Evolutionary conservation across 805 yeast genomes (phyloP).

Genomic region (Wickerhamomyces sydowiorum): DNA sequence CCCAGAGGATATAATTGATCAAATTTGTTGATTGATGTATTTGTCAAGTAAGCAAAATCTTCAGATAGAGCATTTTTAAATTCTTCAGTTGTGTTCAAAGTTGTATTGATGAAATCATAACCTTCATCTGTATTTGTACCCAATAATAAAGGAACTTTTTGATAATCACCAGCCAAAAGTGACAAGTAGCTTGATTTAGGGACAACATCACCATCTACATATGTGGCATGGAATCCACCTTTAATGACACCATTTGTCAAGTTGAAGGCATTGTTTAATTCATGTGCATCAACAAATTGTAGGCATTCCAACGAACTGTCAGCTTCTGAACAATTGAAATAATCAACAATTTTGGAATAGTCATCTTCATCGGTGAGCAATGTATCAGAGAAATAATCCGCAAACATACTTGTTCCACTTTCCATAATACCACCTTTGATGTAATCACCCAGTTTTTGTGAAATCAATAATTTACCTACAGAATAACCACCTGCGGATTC

Average conservation of each 20-base stretch:
- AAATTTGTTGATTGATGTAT: not conserved
- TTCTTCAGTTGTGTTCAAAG: slow-evolving; percentile 3
- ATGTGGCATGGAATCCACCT: slow-evolving; percentile 2
- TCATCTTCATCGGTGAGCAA: not conserved
- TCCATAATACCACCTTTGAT: slow-evolving; percentile 16
- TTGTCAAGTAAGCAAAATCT: not conserved
- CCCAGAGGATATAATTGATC: not conserved
- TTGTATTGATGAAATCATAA: slow-evolving; percentile 1
- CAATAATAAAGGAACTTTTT: slow-evolving; percentile 16
- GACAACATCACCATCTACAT: slow-evolving; percentile 13
- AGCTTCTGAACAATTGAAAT: slow-evolving; percentile 1
- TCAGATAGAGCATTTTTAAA: not conserved
- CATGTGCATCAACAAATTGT: slow-evolving; percentile 7
- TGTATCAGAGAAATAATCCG: slow-evolving; percentile 1
- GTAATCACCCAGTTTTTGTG: slow-evolving; percentile 4
- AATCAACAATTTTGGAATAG: not conserved
- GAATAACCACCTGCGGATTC: slow-evolving; percentile 31
- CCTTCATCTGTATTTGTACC: slow-evolving; percentile 22
- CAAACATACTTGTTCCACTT: slow-evolving; percentile 7
- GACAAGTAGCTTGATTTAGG: slow-evolving; percentile 9
- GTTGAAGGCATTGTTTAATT: slow-evolving; percentile 6
- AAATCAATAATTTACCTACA: slow-evolving; percentile 9
- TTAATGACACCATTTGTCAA: slow-evolving; percentile 9
- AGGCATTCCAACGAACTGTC: slow-evolving; percentile 7
- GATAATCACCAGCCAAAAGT: slow-evolving; percentile 8